These are phyloP conservation scores for Gryganskiella cystojenkinii DNA, from an alignment of 192 early-diverging fungal genomes.

Conservation along the genomic window DNA sequence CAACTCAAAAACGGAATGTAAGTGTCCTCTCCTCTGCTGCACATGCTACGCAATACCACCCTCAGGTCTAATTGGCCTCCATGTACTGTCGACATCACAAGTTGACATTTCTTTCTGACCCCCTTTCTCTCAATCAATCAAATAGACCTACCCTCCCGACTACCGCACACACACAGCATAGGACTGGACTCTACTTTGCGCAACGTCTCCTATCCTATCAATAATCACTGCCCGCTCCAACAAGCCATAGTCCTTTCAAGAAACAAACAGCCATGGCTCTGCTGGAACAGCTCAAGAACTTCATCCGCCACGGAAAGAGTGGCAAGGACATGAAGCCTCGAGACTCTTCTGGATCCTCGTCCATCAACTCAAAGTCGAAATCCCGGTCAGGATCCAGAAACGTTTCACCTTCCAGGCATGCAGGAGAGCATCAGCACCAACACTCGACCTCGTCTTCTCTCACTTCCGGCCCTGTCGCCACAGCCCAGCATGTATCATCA, in stretches of 20 bases:
- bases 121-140: too few relatives aligned
- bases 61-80: too few relatives aligned
- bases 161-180: too few relatives aligned
- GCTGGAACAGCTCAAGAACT: conserved; percentile 60
- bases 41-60: too few relatives aligned
- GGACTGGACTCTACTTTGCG: too few relatives aligned
- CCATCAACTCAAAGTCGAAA: conserved; percentile 17
- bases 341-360: conserved; percentile 28
- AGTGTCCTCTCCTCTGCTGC: too few relatives aligned
- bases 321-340: conserved; percentile 44
- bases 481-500: not conserved
- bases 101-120: too few relatives aligned
- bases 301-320: conserved; percentile 60
- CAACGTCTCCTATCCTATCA: not conserved
- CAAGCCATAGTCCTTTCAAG: not conserved
- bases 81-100: too few relatives aligned
- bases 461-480: not conserved
- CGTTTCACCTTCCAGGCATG: conserved; percentile 27
- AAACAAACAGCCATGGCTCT: conserved; percentile 28
- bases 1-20: too few relatives aligned
- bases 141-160: too few relatives aligned
- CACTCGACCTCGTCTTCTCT: not conserved
- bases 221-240: not conserved
- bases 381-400: conserved; percentile 16
- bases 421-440: not conserved